Evolutionary conservation across 2,329 filamentous ascomycete species (phyloP).

Genomic region (Chrysosphaeria jannelii): DNA sequence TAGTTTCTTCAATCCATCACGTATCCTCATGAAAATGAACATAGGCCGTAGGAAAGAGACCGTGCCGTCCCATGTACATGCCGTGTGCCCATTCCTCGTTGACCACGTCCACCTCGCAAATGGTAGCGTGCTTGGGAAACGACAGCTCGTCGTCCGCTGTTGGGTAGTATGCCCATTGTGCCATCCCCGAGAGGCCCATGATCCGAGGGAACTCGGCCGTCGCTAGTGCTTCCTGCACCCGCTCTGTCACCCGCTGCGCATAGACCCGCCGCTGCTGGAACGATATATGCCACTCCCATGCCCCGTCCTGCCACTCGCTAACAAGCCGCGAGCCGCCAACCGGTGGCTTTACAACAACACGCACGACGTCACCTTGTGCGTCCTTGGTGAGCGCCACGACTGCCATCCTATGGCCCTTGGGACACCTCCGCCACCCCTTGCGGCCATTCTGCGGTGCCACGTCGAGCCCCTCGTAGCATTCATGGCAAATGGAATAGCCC

Average conservation of each 20-base stretch:
- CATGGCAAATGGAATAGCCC: slow-evolving; percentile 64
- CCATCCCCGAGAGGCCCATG: slow-evolving; percentile 28
- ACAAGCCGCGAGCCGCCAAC: slow-evolving; percentile 49
- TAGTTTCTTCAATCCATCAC: no score
- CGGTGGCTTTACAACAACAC: slow-evolving; percentile 36
- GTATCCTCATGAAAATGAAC: slow-evolving; percentile 18
- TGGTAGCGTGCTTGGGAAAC: slow-evolving; percentile 60
- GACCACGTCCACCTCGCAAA: slow-evolving; percentile 58
- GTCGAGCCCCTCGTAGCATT: slow-evolving; percentile 39
- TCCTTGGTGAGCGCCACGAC: slow-evolving; percentile 42
- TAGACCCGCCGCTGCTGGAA: neutral
- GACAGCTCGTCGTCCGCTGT: slow-evolving; percentile 39
- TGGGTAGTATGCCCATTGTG: slow-evolving; percentile 56
- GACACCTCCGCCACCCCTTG: slow-evolving; percentile 58
- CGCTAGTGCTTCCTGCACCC: neutral
- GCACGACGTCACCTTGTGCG: slow-evolving; percentile 24
- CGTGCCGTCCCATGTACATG: slow-evolving; percentile 50
- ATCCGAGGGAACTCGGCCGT: slow-evolving; percentile 38
- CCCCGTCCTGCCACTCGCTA: slow-evolving; percentile 15
- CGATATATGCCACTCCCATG: slow-evolving; percentile 8
- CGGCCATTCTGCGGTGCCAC: slow-evolving; percentile 49
- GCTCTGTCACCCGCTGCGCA: neutral
- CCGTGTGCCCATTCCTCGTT: slow-evolving; percentile 83
- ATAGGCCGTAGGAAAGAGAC: slow-evolving; percentile 56
- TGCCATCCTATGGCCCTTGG: slow-evolving; percentile 52